These are phyloP conservation scores for Corchorus olitorius DNA, from an alignment of 345 rosid species.

Conservation along the genomic window DNA sequence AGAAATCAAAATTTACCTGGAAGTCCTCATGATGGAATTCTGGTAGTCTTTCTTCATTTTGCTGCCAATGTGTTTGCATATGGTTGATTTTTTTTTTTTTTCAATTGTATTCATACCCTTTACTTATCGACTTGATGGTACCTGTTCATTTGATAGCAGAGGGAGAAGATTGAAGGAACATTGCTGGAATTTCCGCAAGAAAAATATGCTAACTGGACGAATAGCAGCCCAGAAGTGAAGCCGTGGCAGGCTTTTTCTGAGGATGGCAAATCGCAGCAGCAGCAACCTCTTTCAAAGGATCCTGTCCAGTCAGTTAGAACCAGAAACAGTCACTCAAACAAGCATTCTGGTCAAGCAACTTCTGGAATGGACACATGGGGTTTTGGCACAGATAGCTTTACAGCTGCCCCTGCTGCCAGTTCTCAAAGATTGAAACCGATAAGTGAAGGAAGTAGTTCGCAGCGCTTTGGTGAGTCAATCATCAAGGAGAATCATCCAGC, in stretches of 20 bases:
- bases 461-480: constrained; percentile 45
- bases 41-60: constrained; percentile 37
- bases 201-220: constrained; percentile 50
- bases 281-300: constrained; percentile 43
- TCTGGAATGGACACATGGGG: constrained; percentile 72
- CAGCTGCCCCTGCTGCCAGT: constrained; percentile 48
- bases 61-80: neutral
- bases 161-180: constrained; percentile 33
- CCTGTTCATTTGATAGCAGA: constrained; percentile 37
- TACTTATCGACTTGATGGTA: constrained; percentile 7
- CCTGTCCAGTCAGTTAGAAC: constrained; percentile 53
- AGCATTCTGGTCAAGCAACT: constrained; percentile 50
- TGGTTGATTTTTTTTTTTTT: neutral
- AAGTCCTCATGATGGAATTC: constrained; percentile 38
- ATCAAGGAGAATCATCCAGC: constrained; percentile 49
- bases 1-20: constrained; percentile 50
- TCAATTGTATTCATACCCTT: neutral
- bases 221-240: constrained; percentile 49
- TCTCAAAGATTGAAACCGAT: constrained; percentile 35
- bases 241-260: constrained; percentile 85
- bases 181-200: constrained; percentile 39
- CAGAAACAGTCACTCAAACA: constrained; percentile 43
- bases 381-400: constrained; percentile 76
- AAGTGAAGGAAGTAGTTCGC: constrained; percentile 55
- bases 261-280: constrained; percentile 45